Percentiles rank a stretch among this genome's conserved stretches.
phyloP scores from a whole-genome alignment of 345 rosid genomes.

The Bruguiera parviflora region DNA sequence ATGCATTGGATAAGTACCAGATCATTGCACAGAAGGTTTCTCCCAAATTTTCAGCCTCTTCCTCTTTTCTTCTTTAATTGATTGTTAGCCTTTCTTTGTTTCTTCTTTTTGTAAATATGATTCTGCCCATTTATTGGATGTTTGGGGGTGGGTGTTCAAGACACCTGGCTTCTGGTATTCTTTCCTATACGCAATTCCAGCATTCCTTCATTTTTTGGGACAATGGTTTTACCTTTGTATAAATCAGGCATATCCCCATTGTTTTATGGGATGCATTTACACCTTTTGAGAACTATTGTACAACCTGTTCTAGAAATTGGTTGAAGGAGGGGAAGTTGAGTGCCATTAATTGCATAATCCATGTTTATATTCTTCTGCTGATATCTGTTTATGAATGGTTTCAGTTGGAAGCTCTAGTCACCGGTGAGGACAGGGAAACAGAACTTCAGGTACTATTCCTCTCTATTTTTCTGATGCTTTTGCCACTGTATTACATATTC shows the following conservation, averaged over 20 bases:
- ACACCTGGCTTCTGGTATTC: too few relatives aligned
- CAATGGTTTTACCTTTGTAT: too few relatives aligned
- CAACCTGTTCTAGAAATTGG: too few relatives aligned
- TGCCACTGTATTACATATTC: background rate
- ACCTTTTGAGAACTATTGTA: too few relatives aligned
- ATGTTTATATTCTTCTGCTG: conserved; percentile 17
- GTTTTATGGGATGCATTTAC: too few relatives aligned
- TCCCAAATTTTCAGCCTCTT: background rate
- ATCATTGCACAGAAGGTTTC: conserved; percentile 79
- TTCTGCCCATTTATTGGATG: too few relatives aligned
- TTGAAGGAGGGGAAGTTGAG: too few relatives aligned
- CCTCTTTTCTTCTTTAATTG: background rate
- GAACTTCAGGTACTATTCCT: conserved; percentile 72
- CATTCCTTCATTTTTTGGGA: too few relatives aligned
- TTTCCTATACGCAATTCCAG: too few relatives aligned
- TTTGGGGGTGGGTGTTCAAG: too few relatives aligned
- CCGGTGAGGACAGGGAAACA: conserved; percentile 63
- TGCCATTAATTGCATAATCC: background rate
- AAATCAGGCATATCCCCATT: too few relatives aligned
- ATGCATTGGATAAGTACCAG: conserved; percentile 88
- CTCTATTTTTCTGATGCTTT: background rate
- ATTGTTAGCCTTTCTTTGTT: background rate
- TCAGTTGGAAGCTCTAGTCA: conserved; percentile 80
- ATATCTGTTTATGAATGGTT: conserved; percentile 24
- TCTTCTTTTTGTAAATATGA: background rate